Evolutionary conservation across 495 filamentous ascomycete species (phyloP).

Genomic region (Aspergillus leporis): DNA sequence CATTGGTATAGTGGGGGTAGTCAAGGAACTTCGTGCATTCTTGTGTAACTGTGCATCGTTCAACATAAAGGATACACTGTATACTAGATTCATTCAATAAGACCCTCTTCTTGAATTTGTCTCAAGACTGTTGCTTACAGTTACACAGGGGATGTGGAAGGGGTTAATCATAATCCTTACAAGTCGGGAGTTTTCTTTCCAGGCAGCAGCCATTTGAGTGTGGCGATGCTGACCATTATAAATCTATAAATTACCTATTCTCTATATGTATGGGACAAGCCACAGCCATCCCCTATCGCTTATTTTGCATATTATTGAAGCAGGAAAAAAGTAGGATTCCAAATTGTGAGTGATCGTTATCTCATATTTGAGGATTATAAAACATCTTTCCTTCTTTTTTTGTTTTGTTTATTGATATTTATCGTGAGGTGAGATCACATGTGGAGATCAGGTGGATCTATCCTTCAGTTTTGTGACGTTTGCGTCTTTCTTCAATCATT

Average conservation of each 20-base stretch:
- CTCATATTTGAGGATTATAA: no score
- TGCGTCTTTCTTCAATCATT: slow-evolving; percentile 6
- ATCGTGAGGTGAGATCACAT: slow-evolving; percentile 2
- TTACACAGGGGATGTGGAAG: not conserved
- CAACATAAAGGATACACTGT: no score
- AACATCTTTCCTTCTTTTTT: no score
- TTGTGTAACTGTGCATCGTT: no score
- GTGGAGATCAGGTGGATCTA: slow-evolving; percentile 9
- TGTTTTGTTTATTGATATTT: no score
- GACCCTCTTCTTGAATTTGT: no score
- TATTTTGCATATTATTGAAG: not conserved
- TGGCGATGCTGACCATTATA: not conserved
- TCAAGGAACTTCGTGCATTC: no score
- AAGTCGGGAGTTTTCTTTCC: not conserved
- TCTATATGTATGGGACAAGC: not conserved
- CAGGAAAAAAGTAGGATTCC: not conserved
- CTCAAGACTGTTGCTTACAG: no score
- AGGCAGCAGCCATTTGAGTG: not conserved
- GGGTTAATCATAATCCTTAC: not conserved
- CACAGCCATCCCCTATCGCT: not conserved
- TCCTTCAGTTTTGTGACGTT: slow-evolving; percentile 3
- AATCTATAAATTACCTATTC: not conserved
- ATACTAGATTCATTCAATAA: no score
- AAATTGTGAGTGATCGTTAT: not conserved
- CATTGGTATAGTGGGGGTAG: no score